Conservation (phyloP, 2,329 filamentous ascomycete genomes). For the Mariannaea sp. region DNA sequence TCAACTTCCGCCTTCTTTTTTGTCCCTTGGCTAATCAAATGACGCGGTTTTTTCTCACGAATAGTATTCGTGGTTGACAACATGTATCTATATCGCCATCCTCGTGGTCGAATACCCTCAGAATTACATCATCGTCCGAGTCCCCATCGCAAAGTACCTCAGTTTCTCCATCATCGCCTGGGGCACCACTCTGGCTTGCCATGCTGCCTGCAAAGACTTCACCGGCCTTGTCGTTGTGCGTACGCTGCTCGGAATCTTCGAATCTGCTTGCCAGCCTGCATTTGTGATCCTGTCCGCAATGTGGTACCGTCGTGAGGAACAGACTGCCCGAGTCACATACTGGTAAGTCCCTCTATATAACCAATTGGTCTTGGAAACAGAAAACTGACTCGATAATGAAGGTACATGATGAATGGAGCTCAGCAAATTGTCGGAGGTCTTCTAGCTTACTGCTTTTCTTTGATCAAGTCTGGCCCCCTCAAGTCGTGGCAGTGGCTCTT, state of each 20-base stretch:
- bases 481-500: conserved; percentile 73
- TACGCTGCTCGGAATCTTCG: conserved; percentile 71
- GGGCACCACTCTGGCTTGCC: conserved; percentile 64
- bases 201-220: conserved; percentile 66
- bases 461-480: conserved; percentile 57
- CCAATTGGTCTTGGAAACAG: background rate
- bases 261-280: conserved; percentile 70
- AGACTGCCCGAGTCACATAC: conserved; percentile 68
- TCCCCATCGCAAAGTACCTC: conserved; percentile 71
- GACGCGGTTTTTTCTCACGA: background rate
- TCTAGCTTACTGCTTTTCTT: conserved; percentile 66
- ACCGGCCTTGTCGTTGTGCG: conserved; percentile 62
- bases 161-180: conserved; percentile 67
- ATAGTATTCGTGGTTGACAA: conserved; percentile 72
- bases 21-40: conserved; percentile 3
- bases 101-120: conserved; percentile 74
- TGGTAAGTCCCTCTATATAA: conserved; percentile 54
- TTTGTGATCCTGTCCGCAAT: conserved; percentile 70
- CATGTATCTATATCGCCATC: conserved; percentile 75
- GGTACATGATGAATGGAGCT: conserved; percentile 76
- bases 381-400: conserved; percentile 6
- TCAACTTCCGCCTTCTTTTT: background rate
- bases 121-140: conserved; percentile 62
- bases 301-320: conserved; percentile 74
- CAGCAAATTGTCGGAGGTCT: conserved; percentile 76